Conservation (phyloP, 169 alveolate species). For the Plasmodium falciparum region DNA sequence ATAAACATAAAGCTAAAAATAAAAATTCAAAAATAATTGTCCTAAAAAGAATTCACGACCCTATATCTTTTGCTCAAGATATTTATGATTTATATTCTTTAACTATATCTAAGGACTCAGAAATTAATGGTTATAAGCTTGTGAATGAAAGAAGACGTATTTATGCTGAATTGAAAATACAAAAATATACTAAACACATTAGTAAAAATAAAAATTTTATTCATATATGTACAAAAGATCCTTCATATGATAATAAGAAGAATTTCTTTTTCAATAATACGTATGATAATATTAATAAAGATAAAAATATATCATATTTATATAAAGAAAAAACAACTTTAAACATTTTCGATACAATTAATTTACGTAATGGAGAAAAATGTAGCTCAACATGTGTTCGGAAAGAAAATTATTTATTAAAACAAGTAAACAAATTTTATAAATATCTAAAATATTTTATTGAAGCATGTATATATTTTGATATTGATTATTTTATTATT, state of each 20-base stretch:
- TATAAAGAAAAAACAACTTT: conserved; percentile 30
- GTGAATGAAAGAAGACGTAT: conserved; percentile 15
- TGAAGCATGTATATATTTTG: conserved; percentile 60
- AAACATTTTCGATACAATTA: conserved; percentile 65
- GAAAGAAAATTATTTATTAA: conserved; percentile 26
- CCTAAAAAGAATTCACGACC: conserved; percentile 69
- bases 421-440: conserved; percentile 26
- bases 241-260: not conserved
- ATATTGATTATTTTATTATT: conserved; percentile 52
- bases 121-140: conserved; percentile 42
- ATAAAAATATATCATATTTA: not conserved
- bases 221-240: not conserved
- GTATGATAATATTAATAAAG: not conserved
- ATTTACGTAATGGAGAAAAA: conserved; percentile 57
- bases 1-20: not conserved
- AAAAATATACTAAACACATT: not conserved
- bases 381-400: conserved; percentile 49
- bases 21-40: conserved; percentile 28
- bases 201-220: conserved; percentile 2
- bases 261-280: not conserved
- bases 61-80: conserved; percentile 59
- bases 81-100: conserved; percentile 47
- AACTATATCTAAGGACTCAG: conserved; percentile 71
- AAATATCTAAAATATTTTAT: conserved; percentile 45
- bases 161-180: not conserved